Evolutionary conservation across 257 asterid genomes (phyloP), one percentile per base, ranked within the genome.

Genomic region (Salvia splendens): DNA sequence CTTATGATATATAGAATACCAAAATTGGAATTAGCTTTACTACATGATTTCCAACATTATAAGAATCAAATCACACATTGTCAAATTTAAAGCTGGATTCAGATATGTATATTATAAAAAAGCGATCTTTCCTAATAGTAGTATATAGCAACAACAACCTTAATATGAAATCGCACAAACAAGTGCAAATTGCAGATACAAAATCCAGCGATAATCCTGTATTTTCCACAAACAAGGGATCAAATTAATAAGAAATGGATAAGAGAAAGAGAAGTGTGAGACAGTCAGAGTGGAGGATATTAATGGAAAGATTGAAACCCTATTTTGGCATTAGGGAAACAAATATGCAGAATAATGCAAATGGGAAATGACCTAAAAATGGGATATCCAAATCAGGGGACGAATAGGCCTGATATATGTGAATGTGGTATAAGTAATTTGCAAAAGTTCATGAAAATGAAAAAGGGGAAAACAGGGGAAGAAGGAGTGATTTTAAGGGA

Each of bases 341-440:
- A 67, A 59, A 24, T 9, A 76, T 68, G 72, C 51, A 52, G 53
- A 33, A 40, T 6, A 52, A 56, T 10, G 5, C 66, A 56, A 51
- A 65, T 48, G 77, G 80, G 35, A 61, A 75, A 65, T 36, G 54
- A 67, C 76, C 85, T 79, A 78, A 75, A 71, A 81, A 68, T 58
- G 68, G 77, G 74, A 71, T 47, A 73, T 62, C 74, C 53, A 72
- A 46, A 71, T 56, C 63, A 71, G 78, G 71, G 41, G 62, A 73
- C 42, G 74, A 77, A 45, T 10, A 24, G 30, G 2, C 2, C 30
- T 24, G 30, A 24, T 24, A 24, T 24, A 24, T 24, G 30, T 24
- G 30, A 24, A 24, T n/a, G n/a, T n/a, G 38, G 52, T 71, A 49
- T 12, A 46, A 69, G 40, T 24, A 24, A 24, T 24, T 57, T 12